Percentiles rank a stretch among this genome's conserved stretches.
Conservation (phyloP, 208 protist species). For the Crithidia thermophila region DNA sequence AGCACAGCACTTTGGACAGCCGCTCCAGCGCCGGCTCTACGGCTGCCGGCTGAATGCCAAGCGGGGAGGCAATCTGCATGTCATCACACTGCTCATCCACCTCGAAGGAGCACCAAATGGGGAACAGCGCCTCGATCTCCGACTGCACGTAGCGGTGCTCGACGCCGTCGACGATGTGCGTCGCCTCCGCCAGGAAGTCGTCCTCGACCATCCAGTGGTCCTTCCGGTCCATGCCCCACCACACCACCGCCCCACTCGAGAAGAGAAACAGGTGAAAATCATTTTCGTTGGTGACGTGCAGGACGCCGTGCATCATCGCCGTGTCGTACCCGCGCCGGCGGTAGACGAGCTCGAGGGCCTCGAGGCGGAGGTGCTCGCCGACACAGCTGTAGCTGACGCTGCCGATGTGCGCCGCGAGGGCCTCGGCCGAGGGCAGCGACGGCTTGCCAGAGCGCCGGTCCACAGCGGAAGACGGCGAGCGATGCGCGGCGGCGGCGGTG, state of each 20-base stretch:
- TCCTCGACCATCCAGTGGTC: slow-evolving; percentile 77
- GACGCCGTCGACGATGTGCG: slow-evolving; percentile 40
- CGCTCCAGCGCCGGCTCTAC: slow-evolving; percentile 46
- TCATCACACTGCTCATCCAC: slow-evolving; percentile 34
- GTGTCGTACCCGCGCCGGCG: slow-evolving; percentile 61
- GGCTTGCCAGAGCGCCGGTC: slow-evolving; percentile 24
- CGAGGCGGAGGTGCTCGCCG: slow-evolving; percentile 45
- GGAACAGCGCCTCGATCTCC: slow-evolving; percentile 66
- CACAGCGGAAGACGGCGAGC: slow-evolving; percentile 4
- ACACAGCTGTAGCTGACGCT: slow-evolving; percentile 72
- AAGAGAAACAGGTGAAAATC: slow-evolving; percentile 74
- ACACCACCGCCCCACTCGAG: slow-evolving; percentile 65
- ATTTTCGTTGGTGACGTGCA: slow-evolving; percentile 54
- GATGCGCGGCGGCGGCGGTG: not conserved
- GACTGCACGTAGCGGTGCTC: slow-evolving; percentile 48
- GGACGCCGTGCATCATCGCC: slow-evolving; percentile 42
- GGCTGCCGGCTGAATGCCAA: slow-evolving; percentile 5
- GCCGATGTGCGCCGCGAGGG: slow-evolving; percentile 55
- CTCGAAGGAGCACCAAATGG: slow-evolving; percentile 75
- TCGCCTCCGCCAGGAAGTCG: slow-evolving; percentile 58
- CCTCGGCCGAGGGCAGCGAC: slow-evolving; percentile 33
- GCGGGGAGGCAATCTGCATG: slow-evolving; percentile 2
- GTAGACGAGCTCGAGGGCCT: slow-evolving; percentile 49
- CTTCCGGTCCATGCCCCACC: slow-evolving; percentile 71
- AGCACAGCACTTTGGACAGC: slow-evolving; percentile 63